A percentile compares a stretch with the other conserved stretches of the same genome.
phyloP scores from a whole-genome alignment of 2,329 filamentous ascomycete species.

The Aspergillus caelatus region DNA sequence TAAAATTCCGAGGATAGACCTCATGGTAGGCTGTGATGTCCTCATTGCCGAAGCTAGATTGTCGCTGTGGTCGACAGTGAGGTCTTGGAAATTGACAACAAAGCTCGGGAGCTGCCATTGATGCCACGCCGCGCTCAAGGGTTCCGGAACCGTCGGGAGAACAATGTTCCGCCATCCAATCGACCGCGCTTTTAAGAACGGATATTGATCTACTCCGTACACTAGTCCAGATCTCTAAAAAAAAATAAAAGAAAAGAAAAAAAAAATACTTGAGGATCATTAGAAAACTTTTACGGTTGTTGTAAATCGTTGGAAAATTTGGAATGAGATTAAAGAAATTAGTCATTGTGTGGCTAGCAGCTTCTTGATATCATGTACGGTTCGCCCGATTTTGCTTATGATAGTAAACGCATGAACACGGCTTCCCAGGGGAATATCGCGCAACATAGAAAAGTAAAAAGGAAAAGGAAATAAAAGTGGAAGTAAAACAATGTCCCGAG shows the following conservation, averaged over 20 bases:
- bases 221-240: background rate
- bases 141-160: constrained; percentile 22
- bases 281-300: background rate
- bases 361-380: background rate
- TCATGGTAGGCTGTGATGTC: constrained; percentile 32
- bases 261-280: background rate
- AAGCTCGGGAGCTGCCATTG: constrained; percentile 30
- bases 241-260: no score
- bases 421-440: background rate
- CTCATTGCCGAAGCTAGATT: constrained; percentile 32
- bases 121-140: constrained; percentile 40
- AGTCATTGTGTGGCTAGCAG: background rate
- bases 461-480: background rate
- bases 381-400: constrained; percentile 1
- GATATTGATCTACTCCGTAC: constrained; percentile 1
- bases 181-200: constrained; percentile 4
- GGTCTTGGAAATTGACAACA: constrained; percentile 23
- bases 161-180: constrained; percentile 32
- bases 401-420: background rate
- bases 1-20: constrained; percentile 35
- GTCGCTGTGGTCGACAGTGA: constrained; percentile 17
- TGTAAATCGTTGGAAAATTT: background rate
- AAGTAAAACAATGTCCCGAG: background rate
- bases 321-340: background rate
- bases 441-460: background rate